Conservation (phyloP, 805 yeast genomes). For the Saccharomyces kudriavzevii region DNA sequence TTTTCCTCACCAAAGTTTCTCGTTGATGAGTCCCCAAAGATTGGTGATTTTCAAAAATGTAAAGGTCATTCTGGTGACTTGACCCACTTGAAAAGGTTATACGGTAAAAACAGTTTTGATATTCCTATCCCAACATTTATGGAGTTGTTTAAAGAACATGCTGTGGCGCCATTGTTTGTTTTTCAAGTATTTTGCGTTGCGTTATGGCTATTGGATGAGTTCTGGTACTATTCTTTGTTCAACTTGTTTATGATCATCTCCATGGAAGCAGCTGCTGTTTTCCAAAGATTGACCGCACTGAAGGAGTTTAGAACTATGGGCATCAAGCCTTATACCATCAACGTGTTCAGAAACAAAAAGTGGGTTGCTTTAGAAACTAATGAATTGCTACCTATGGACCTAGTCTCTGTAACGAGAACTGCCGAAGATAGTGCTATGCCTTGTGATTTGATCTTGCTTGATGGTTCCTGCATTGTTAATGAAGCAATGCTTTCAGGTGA, state of each 20-base stretch:
- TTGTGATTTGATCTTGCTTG: slow-evolving; percentile 79
- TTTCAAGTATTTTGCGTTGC: slow-evolving; percentile 95
- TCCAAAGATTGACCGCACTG: slow-evolving; percentile 92
- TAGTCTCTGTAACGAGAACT: slow-evolving; percentile 81
- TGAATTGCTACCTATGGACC: slow-evolving; percentile 82
- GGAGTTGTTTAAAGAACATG: slow-evolving; percentile 93
- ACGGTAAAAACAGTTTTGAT: slow-evolving; percentile 83
- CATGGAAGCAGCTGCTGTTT: slow-evolving; percentile 90
- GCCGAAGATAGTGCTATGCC: slow-evolving; percentile 88
- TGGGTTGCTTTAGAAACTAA: slow-evolving; percentile 70
- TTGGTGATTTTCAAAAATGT: slow-evolving; percentile 47
- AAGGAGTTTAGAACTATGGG: slow-evolving; percentile 96
- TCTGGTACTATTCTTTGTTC: slow-evolving; percentile 91
- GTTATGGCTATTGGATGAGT: slow-evolving; percentile 91
- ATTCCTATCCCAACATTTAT: slow-evolving; percentile 89
- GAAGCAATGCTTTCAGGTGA: slow-evolving; percentile 99
- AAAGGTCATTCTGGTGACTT: slow-evolving; percentile 52
- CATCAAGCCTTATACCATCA: slow-evolving; percentile 77
- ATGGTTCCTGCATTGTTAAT: slow-evolving; percentile 90
- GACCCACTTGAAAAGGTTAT: slow-evolving; percentile 44
- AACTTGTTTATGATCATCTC: slow-evolving; percentile 86
- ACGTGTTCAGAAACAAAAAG: slow-evolving; percentile 57
- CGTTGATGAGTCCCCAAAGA: slow-evolving; percentile 49
- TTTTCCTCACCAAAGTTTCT: slow-evolving; percentile 78
- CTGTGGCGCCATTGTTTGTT: slow-evolving; percentile 95